phyloP scores from a whole-genome alignment of 345 rosid genomes.

The Barbarea vulgaris region DNA sequence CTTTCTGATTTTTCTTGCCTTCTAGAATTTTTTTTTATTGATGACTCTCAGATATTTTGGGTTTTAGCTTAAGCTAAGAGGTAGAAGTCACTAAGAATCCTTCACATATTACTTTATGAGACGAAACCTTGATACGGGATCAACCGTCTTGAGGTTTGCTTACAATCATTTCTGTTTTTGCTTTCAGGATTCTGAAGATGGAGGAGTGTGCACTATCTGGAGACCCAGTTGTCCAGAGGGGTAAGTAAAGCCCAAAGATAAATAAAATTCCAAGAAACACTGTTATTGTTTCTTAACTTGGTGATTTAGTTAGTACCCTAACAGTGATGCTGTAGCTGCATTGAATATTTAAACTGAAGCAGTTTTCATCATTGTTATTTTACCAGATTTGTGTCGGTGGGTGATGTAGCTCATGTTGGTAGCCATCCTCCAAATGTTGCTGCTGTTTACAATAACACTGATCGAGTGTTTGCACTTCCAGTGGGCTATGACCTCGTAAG shows the following conservation, averaged over 20 bases:
- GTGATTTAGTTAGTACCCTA: neutral
- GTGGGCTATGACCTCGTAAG: constrained; percentile 94
- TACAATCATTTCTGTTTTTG: neutral
- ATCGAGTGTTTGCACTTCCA: constrained; percentile 64
- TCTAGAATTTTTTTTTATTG: neutral
- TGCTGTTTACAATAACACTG: constrained; percentile 66
- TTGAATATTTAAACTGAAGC: constrained; percentile 10
- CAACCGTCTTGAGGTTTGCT: constrained; percentile 8
- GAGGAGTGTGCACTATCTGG: constrained; percentile 81
- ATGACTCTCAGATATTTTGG: neutral
- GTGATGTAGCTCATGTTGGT: constrained; percentile 86
- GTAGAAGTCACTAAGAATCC: constrained; percentile 14
- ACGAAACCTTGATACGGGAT: neutral
- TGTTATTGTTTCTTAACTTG: neutral
- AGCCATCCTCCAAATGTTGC: constrained; percentile 88
- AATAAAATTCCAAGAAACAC: neutral
- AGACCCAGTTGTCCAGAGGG: constrained; percentile 87
- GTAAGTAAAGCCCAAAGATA: constrained; percentile 47
- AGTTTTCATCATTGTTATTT: constrained; percentile 19
- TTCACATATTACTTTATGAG: neutral
- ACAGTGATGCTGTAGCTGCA: neutral
- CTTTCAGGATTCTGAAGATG: constrained; percentile 66
- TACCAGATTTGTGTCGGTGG: constrained; percentile 74
- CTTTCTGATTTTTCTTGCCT: neutral
- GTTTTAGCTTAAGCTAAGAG: neutral